These are phyloP conservation scores for Biscutella laevigata DNA, from an alignment of 441 rosid genomes.

Conservation along the genomic window DNA sequence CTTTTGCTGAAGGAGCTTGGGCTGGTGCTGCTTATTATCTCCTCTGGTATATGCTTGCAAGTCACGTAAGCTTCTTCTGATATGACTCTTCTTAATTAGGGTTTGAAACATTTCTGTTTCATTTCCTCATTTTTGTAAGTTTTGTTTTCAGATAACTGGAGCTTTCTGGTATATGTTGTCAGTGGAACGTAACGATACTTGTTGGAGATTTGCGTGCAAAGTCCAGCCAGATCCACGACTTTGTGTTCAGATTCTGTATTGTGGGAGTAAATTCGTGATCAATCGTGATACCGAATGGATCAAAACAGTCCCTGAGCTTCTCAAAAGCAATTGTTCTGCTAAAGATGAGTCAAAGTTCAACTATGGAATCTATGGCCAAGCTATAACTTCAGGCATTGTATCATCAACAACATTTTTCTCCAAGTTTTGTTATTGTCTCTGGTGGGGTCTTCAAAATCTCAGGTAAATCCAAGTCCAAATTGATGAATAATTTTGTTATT, in stretches of 20 bases:
- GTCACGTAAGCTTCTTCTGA: slow-evolving; percentile 56
- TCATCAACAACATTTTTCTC: slow-evolving; percentile 41
- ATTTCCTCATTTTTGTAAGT: neutral
- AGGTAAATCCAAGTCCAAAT: slow-evolving; percentile 35
- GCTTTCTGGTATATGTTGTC: slow-evolving; percentile 84
- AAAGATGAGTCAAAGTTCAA: slow-evolving; percentile 36
- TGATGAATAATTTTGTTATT: too few relatives aligned
- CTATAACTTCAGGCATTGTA: slow-evolving; percentile 56
- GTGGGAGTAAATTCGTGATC: slow-evolving; percentile 41
- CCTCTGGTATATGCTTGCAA: slow-evolving; percentile 88
- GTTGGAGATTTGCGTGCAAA: slow-evolving; percentile 61
- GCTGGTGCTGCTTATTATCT: slow-evolving; percentile 86
- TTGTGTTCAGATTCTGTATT: slow-evolving; percentile 44
- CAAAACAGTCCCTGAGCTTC: slow-evolving; percentile 33
- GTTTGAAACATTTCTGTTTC: neutral
- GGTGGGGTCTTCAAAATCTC: slow-evolving; percentile 95
- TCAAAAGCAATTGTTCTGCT: slow-evolving; percentile 32
- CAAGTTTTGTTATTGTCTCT: slow-evolving; percentile 70
- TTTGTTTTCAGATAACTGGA: slow-evolving; percentile 52
- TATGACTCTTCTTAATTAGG: neutral
- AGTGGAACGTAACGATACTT: slow-evolving; percentile 62
- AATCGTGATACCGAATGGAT: slow-evolving; percentile 42
- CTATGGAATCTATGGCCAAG: slow-evolving; percentile 67
- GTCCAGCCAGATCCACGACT: slow-evolving; percentile 32
- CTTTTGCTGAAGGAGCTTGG: slow-evolving; percentile 82